Evolutionary conservation across 345 rosid species (phyloP).

Genomic region (Conringia planisiliqua): DNA sequence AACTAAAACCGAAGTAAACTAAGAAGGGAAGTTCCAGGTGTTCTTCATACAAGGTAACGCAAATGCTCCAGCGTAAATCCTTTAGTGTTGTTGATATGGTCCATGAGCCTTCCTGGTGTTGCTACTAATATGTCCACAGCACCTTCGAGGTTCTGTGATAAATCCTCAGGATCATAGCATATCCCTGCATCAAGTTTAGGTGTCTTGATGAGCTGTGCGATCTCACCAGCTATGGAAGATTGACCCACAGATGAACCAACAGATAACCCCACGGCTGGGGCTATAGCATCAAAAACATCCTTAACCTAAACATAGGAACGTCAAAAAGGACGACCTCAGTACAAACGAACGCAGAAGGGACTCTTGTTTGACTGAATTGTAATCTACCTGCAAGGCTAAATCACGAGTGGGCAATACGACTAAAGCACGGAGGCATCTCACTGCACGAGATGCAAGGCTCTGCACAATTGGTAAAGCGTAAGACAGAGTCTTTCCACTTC

Average conservation of each 20-base stretch:
- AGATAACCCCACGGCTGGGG: conserved; percentile 86
- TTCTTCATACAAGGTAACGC: conserved; percentile 72
- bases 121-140: conserved; percentile 92
- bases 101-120: conserved; percentile 99
- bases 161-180: conserved; percentile 73
- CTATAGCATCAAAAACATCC: conserved; percentile 85
- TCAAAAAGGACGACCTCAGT: conserved; percentile 2
- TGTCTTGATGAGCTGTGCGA: conserved; percentile 66
- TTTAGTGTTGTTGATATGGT: conserved; percentile 77
- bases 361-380: background rate
- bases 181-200: conserved; percentile 81
- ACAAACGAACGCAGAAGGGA: background rate
- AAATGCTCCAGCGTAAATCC: conserved; percentile 96
- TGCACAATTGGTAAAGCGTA: conserved; percentile 91
- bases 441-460: conserved; percentile 57
- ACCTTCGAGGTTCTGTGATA: conserved; percentile 50
- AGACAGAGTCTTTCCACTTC: conserved; percentile 90
- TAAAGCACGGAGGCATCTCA: conserved; percentile 79
- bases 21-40: background rate
- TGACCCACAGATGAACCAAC: conserved; percentile 98
- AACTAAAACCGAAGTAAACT: background rate
- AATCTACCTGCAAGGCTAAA: conserved; percentile 77
- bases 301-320: conserved; percentile 55
- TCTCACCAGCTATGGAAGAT: conserved; percentile 85
- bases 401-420: conserved; percentile 96